phyloP scores from a whole-genome alignment of 176 grass and related monocot genomes.

The Oropetium thomaeum region DNA sequence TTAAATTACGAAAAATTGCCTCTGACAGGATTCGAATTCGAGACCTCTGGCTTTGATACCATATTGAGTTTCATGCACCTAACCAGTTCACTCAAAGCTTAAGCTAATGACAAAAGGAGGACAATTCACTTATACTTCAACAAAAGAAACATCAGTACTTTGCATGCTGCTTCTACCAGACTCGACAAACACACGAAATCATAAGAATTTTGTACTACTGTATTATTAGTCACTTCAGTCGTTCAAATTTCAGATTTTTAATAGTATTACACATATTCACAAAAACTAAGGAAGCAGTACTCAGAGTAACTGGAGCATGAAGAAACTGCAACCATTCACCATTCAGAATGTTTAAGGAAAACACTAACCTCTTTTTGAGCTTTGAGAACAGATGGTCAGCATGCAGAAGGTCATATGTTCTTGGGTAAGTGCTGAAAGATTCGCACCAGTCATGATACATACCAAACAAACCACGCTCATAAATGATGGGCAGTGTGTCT shows the following conservation, averaged over 20 bases:
- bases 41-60: too few relatives aligned
- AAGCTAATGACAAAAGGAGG: too few relatives aligned
- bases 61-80: too few relatives aligned
- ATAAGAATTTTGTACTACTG: background rate
- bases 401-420: conserved; percentile 92
- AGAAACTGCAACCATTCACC: background rate
- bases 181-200: background rate
- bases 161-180: background rate
- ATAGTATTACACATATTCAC: background rate
- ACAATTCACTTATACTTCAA: too few relatives aligned
- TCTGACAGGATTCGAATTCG: too few relatives aligned
- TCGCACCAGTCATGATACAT: conserved; percentile 99
- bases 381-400: conserved; percentile 97
- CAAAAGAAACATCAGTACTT: too few relatives aligned
- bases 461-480: conserved; percentile 97
- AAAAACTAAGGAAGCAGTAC: too few relatives aligned
- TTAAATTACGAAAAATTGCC: too few relatives aligned
- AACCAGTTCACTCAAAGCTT: too few relatives aligned
- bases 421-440: conserved; percentile 98
- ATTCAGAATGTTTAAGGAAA: too few relatives aligned
- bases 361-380: conserved; percentile 67
- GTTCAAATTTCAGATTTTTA: background rate
- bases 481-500: conserved; percentile 95
- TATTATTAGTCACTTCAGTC: background rate
- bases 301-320: too few relatives aligned